A percentile compares a stretch with the other conserved stretches of the same genome.
phyloP scores from a whole-genome alignment of 768 basidiomycete species.

The Naematelia aurantialba region DNA sequence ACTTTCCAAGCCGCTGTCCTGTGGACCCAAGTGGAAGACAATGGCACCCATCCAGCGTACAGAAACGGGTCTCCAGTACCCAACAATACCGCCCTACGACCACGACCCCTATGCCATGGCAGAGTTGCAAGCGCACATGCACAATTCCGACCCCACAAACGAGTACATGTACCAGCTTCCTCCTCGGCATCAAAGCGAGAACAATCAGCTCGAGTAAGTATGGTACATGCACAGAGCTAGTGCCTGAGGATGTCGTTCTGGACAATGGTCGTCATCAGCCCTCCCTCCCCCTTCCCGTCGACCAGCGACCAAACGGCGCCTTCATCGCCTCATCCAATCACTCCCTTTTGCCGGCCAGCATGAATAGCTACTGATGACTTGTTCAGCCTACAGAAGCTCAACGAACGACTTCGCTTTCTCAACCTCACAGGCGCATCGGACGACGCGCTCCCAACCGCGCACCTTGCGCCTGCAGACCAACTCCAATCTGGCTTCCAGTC shows the following conservation, averaged over 20 bases:
- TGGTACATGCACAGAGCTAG: not conserved
- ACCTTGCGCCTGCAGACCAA: not conserved
- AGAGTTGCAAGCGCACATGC: slow-evolving; percentile 1
- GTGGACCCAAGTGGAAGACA: not conserved
- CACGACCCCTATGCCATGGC: not conserved
- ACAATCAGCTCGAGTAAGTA: not conserved
- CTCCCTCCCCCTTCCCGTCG: not conserved
- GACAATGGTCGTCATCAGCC: not conserved
- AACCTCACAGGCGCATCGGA: slow-evolving; percentile 15
- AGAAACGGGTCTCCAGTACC: not conserved
- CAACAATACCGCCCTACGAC: not conserved
- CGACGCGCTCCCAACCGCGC: slow-evolving; percentile 3
- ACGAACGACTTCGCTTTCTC: slow-evolving; percentile 20
- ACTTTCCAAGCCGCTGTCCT: too few relatives aligned
- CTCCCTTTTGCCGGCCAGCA: slow-evolving; percentile 4
- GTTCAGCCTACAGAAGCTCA: slow-evolving; percentile 4
- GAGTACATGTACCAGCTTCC: slow-evolving; percentile 40
- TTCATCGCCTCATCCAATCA: not conserved
- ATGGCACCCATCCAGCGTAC: not conserved
- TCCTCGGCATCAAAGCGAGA: not conserved
- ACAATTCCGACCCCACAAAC: slow-evolving; percentile 35
- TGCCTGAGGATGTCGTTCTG: not conserved
- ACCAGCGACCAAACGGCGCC: not conserved
- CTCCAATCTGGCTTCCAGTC: not conserved
- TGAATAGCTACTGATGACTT: not conserved